Percentiles rank a stretch among this genome's conserved stretches.
These are phyloP conservation scores for Apiospora pterosperma DNA, from an alignment of 2,329 filamentous ascomycete genomes.

Conservation along the genomic window DNA sequence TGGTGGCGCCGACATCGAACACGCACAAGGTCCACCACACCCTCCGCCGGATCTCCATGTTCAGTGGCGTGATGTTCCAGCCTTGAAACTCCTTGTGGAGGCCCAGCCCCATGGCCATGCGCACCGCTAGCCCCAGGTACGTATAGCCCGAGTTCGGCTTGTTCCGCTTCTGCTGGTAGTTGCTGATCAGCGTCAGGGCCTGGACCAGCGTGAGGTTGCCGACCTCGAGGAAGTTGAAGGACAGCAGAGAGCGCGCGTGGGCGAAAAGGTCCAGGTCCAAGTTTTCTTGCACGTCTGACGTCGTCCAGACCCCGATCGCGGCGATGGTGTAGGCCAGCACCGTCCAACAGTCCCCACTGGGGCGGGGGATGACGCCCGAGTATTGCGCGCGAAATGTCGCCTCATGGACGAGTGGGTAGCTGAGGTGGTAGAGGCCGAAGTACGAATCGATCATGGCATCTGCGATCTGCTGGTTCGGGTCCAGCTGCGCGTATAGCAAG, in stretches of 20 bases:
- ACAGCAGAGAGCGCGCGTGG: constrained; percentile 10
- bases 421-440: constrained; percentile 38
- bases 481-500: constrained; percentile 2
- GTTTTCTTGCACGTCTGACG: not conserved
- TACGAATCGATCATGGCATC: constrained; percentile 32
- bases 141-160: constrained; percentile 50
- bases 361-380: constrained; percentile 13
- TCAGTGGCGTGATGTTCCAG: constrained; percentile 23
- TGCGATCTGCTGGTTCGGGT: constrained; percentile 7
- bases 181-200: constrained; percentile 26
- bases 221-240: constrained; percentile 25
- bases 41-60: constrained; percentile 31
- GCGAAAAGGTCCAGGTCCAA: constrained; percentile 10
- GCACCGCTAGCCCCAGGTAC: constrained; percentile 42
- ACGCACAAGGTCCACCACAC: constrained; percentile 37
- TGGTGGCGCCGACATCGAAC: constrained; percentile 41
- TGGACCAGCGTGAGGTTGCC: constrained; percentile 28
- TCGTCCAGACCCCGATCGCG: constrained; percentile 14
- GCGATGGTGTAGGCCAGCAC: constrained; percentile 14
- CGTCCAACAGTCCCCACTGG: constrained; percentile 13
- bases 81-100: constrained; percentile 41
- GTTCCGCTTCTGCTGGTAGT: constrained; percentile 42
- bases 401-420: constrained; percentile 41
- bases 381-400: constrained; percentile 16
- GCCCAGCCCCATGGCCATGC: constrained; percentile 46